Conservation (phyloP, 2,329 filamentous ascomycete species). For the Cladosporium phlei region DNA sequence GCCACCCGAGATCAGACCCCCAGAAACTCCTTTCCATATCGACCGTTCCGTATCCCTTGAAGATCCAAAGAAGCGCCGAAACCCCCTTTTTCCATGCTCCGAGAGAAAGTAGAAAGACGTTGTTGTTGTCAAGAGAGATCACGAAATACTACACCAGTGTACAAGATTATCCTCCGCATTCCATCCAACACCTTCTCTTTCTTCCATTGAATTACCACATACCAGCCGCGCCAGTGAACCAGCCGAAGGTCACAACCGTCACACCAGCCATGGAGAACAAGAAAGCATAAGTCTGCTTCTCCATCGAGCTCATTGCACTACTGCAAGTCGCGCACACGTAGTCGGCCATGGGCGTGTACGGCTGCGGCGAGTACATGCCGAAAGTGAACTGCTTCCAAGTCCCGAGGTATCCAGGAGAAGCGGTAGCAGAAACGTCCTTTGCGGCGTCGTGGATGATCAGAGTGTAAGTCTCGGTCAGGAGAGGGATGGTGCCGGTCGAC, state of each 20-base stretch:
- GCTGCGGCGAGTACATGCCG: conserved; percentile 57
- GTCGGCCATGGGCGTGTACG: conserved; percentile 44
- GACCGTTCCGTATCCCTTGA: too few relatives aligned
- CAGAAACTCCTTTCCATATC: not conserved
- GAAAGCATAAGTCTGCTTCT: conserved; percentile 53
- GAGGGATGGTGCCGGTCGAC: conserved; percentile 44
- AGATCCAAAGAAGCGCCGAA: too few relatives aligned
- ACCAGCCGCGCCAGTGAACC: conserved; percentile 44
- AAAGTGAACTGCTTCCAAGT: conserved; percentile 52
- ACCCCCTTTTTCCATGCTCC: too few relatives aligned
- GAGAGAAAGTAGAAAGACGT: too few relatives aligned
- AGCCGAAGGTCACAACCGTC: conserved; percentile 55
- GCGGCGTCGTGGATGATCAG: conserved; percentile 58
- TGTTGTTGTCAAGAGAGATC: too few relatives aligned
- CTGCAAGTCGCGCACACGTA: conserved; percentile 53
- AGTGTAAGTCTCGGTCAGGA: conserved; percentile 59
- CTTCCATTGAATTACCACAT: conserved; percentile 27
- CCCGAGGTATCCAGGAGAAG: conserved; percentile 52
- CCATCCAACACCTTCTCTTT: not conserved
- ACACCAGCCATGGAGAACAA: conserved; percentile 52
- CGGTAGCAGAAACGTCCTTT: conserved; percentile 47
- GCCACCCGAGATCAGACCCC: not conserved
- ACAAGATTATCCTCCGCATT: too few relatives aligned
- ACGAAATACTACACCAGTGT: too few relatives aligned
- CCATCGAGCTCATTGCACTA: conserved; percentile 47